Evolutionary conservation across 2,329 filamentous ascomycete species (phyloP).

Genomic region (Claviceps sorghi): DNA sequence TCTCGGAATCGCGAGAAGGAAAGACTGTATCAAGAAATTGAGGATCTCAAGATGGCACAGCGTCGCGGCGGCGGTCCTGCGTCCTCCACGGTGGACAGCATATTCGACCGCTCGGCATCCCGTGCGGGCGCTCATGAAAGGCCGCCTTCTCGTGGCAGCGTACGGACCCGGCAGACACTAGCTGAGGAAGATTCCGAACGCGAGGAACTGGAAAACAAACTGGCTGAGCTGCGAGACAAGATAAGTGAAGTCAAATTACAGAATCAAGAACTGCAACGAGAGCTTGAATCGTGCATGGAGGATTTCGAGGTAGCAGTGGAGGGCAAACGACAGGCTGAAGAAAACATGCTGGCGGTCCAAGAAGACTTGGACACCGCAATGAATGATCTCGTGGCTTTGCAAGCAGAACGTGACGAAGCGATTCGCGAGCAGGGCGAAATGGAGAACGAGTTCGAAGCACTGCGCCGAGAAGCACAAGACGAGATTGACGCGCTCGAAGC

Average conservation of each 20-base stretch:
- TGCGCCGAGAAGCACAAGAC: conserved; percentile 49
- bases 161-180: conserved; percentile 47
- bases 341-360: conserved; percentile 48
- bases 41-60: conserved; percentile 82
- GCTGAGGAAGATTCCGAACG: conserved; percentile 58
- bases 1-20: conserved; percentile 93
- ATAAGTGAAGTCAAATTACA: conserved; percentile 75
- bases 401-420: conserved; percentile 76
- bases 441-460: conserved; percentile 45
- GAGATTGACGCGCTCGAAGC: conserved; percentile 53
- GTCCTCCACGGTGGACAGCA: conserved; percentile 65
- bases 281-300: conserved; percentile 63
- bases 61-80: conserved; percentile 52
- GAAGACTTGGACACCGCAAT: conserved; percentile 67
- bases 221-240: conserved; percentile 72
- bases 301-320: conserved; percentile 64
- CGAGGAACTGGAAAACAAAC: conserved; percentile 72
- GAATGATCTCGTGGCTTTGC: conserved; percentile 64
- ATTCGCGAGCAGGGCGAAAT: conserved; percentile 48
- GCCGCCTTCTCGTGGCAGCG: conserved; percentile 60
- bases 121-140: conserved; percentile 56
- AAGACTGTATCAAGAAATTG: conserved; percentile 88
- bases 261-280: conserved; percentile 75
- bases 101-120: conserved; percentile 87
- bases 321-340: conserved; percentile 45